Conservation (phyloP, 495 filamentous ascomycete species). For the Paragyromitra xinjiangensis region DNA sequence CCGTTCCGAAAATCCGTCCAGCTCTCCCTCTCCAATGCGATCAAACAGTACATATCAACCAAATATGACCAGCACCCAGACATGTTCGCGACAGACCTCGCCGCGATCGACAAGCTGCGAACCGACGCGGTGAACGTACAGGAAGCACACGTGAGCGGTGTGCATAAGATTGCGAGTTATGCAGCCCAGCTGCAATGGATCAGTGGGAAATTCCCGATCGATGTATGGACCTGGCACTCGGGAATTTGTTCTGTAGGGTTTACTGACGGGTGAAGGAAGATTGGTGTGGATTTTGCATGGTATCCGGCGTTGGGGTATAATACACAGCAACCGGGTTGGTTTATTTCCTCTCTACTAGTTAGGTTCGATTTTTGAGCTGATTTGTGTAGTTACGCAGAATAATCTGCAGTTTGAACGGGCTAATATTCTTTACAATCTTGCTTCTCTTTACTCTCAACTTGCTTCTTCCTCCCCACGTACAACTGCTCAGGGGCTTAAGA, state of each 20-base stretch:
- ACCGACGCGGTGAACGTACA: conserved; percentile 83
- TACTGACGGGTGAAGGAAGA: conserved; percentile 64
- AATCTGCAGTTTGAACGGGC: conserved; percentile 95
- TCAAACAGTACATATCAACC: conserved; percentile 94
- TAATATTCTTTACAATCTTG: conserved; percentile 92
- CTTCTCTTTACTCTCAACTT: conserved; percentile 90
- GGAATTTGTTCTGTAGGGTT: not conserved
- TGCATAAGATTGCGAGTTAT: conserved; percentile 86
- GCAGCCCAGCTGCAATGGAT: conserved; percentile 95
- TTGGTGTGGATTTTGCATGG: conserved; percentile 95
- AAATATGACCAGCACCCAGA: conserved; percentile 99
- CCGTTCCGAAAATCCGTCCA: conserved; percentile 87
- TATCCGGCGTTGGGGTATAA: conserved; percentile 93
- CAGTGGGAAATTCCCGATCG: conserved; percentile 93
- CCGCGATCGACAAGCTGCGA: conserved; percentile 83
- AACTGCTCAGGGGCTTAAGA: conserved; percentile 83
- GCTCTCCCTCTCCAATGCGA: conserved; percentile 78
- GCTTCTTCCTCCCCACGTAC: conserved; percentile 82
- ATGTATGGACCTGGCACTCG: conserved; percentile 65
- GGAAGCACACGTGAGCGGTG: conserved; percentile 88
- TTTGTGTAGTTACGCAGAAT: conserved; percentile 73
- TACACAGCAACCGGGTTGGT: conserved; percentile 71
- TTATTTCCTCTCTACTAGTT: not conserved
- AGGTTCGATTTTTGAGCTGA: conserved; percentile 26
- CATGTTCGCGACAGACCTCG: conserved; percentile 91